Evolutionary conservation across 2,329 filamentous ascomycete species (phyloP), one percentile per base, ranked within the genome.

Genomic region (Neopestalotiopsis sp.): DNA sequence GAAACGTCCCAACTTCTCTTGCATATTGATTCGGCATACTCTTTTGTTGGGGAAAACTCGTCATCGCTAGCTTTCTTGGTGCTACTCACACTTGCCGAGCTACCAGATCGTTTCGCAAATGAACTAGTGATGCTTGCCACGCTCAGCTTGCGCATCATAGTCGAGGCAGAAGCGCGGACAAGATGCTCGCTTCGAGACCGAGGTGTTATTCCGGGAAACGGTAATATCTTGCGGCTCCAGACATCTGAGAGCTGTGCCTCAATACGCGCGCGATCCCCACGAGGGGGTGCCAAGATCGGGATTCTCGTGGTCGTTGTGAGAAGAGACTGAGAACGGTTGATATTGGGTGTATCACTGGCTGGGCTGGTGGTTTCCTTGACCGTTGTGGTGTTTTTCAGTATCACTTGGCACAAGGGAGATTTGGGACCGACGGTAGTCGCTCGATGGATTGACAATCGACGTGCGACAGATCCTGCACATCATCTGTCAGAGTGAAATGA

Each of bases 61-160:
- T 75, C 77, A 13, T 81, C 80, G 34, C 77, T 78, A 38, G 72
- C 70, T 65, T 73, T 75, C 34, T n/a, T 34, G 12, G 74, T 78
- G 67, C 72, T 78, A 66, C 72, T 70, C 42, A 82, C 72, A 67
- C 78, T 82, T 17, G 81, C 80, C 60, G 85, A 74, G 72, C 91
- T 93, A 52, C 84, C 85, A 1, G 92, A 92, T 68, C 92, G 89
- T 73, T 91, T 92, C 49, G 89, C 88, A 76, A 97, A 95, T 62
- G 92, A 92, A 72, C 88, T 91, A 14, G 92, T 88, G 72, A 96
- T 92, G 78, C 91, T 94, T 63, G 92, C 91, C 75, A 94, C 91
- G 79, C 93, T 97, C 71, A 98, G 86, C 78, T 95, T 97, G 66
- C 94, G 89, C 83, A 97, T 97, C 76, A 97, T 89, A 0, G 93